A percentile compares a stretch with the other conserved stretches of the same genome.
phyloP scores from a whole-genome alignment of 352 stramenopile species.

The Globisporangium splendens region DNA sequence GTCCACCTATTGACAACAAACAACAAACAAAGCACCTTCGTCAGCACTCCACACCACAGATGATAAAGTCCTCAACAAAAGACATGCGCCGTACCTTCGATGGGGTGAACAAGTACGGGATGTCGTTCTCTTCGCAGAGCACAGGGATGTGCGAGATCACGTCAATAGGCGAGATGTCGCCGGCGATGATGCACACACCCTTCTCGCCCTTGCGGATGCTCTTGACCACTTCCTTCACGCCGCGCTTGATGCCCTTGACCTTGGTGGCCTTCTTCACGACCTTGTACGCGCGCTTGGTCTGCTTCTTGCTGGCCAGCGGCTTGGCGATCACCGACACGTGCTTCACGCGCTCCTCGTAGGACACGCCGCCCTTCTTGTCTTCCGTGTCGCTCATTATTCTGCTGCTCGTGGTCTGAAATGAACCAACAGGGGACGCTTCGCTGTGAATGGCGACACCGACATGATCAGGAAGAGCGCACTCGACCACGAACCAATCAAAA shows the following conservation, averaged over 20 bases:
- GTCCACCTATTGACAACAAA: constrained; percentile 53
- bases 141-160: constrained; percentile 99
- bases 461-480: constrained; percentile 2
- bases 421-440: too few species aligned
- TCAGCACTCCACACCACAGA: too few species aligned
- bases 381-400: constrained; percentile 66
- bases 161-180: constrained; percentile 99
- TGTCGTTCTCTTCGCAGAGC: constrained; percentile 98
- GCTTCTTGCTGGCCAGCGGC: constrained; percentile 97
- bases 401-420: background rate
- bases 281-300: constrained; percentile 93
- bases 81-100: constrained; percentile 91
- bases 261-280: constrained; percentile 94
- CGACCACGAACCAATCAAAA: constrained; percentile 16
- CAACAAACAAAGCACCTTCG: constrained; percentile 12
- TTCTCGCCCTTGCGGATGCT: constrained; percentile 96
- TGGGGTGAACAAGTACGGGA: constrained; percentile 98
- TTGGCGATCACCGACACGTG: constrained; percentile 92
- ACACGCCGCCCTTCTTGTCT: constrained; percentile 47
- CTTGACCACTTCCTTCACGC: constrained; percentile 99
- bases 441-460: too few species aligned
- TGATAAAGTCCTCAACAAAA: too few species aligned
- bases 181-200: constrained; percentile 97
- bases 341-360: constrained; percentile 86
- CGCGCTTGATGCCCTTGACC: constrained; percentile 96